Percentiles rank a stretch among this genome's conserved stretches.
phyloP scores from a whole-genome alignment of 148 eudicot species.

The Camellia granthamiana region DNA sequence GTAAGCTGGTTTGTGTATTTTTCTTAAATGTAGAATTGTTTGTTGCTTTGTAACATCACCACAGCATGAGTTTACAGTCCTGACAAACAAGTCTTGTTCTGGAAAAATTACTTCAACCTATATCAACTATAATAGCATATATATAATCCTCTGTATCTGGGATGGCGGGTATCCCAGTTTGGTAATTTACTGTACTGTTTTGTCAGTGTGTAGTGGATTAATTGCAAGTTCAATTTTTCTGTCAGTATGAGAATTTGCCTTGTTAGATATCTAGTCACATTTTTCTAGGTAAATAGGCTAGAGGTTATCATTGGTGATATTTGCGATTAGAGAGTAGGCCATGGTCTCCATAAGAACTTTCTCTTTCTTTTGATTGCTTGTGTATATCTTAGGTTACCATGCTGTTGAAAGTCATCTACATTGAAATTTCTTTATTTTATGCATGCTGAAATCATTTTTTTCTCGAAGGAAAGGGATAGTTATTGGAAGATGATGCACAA shows the following conservation, averaged over 20 bases:
- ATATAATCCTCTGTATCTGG: background rate
- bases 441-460: background rate
- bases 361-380: background rate
- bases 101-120: background rate
- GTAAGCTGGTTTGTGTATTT: background rate
- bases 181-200: background rate
- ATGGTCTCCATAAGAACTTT: background rate
- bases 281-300: background rate
- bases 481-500: conserved; percentile 95
- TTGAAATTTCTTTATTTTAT: background rate
- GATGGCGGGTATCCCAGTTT: background rate
- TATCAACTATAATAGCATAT: background rate
- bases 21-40: background rate
- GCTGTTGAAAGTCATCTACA: background rate
- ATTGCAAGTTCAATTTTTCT: background rate
- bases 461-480: conserved; percentile 73
- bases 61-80: background rate
- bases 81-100: background rate
- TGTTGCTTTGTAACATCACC: background rate
- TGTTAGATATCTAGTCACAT: background rate
- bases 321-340: background rate
- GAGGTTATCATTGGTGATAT: background rate
- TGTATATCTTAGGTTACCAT: background rate
- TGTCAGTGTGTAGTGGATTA: background rate
- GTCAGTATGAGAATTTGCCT: background rate